phyloP scores from a whole-genome alignment of 495 filamentous ascomycete genomes.

The Stereocaulon alpinum region DNA sequence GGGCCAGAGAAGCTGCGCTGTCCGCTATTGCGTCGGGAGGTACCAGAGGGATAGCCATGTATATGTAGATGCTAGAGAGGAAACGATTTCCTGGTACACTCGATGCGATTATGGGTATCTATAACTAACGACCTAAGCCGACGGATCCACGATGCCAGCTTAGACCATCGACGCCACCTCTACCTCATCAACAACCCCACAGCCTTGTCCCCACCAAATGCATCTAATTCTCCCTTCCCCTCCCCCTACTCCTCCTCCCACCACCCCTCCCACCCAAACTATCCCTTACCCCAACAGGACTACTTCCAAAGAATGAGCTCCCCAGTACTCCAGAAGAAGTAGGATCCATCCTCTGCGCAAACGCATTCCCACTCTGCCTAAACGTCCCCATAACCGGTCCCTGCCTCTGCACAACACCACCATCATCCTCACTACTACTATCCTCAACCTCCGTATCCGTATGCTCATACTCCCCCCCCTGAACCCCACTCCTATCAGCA shows the following conservation, averaged over 20 bases:
- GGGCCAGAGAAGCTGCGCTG: too few relatives aligned
- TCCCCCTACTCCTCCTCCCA: conserved; percentile 6
- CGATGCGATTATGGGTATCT: too few relatives aligned
- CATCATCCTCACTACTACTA: conserved; percentile 27
- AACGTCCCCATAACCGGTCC: conserved; percentile 22
- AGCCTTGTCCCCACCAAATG: neutral
- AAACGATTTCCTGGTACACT: too few relatives aligned
- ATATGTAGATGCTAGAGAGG: too few relatives aligned
- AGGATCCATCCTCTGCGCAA: conserved; percentile 26
- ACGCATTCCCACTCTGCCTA: conserved; percentile 21
- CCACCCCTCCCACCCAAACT: conserved; percentile 8
- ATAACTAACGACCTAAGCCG: too few relatives aligned
- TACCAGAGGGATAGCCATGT: too few relatives aligned
- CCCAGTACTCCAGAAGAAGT: conserved; percentile 8
- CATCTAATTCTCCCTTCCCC: conserved; percentile 16
- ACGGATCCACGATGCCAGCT: too few relatives aligned
- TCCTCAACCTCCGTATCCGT: conserved; percentile 37
- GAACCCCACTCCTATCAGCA: conserved; percentile 9
- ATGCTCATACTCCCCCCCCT: conserved; percentile 31
- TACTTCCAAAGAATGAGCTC: conserved; percentile 18
- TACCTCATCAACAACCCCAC: too few relatives aligned
- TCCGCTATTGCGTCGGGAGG: too few relatives aligned
- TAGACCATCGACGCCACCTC: too few relatives aligned
- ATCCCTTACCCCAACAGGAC: conserved; percentile 8
- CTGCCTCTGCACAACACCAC: conserved; percentile 11